Conservation (phyloP, 2,329 filamentous ascomycete genomes). For the Claviceps arundinis region DNA sequence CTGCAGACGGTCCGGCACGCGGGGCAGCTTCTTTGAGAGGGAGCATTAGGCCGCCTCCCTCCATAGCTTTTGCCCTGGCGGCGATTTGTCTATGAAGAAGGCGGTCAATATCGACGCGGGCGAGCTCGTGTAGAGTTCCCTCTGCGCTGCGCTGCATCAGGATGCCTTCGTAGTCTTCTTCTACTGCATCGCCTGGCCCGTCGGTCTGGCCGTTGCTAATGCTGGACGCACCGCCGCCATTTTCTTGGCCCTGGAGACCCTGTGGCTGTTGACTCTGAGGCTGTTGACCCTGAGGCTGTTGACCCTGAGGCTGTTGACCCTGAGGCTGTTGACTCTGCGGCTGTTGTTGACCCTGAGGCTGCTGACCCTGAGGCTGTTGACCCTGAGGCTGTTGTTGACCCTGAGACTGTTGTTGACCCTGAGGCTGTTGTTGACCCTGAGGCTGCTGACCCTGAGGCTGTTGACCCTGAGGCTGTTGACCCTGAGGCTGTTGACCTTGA, state of each 20-base stretch:
- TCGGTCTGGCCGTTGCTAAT: conserved; percentile 51
- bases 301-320: too few species aligned
- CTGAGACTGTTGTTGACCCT: conserved; percentile 8
- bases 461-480: conserved; percentile 8
- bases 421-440: not conserved
- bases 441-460: conserved; percentile 16
- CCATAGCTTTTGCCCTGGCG: conserved; percentile 52
- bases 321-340: too few species aligned
- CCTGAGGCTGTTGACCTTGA: too few species aligned
- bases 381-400: conserved; percentile 13
- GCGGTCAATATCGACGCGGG: conserved; percentile 50
- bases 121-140: conserved; percentile 42
- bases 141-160: conserved; percentile 42
- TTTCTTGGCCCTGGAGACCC: conserved; percentile 13
- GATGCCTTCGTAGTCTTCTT: conserved; percentile 44
- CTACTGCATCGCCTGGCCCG: conserved; percentile 46
- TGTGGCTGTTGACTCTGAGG: conserved; percentile 15
- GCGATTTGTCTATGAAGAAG: conserved; percentile 57
- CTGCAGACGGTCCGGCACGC: conserved; percentile 6
- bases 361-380: conserved; percentile 7
- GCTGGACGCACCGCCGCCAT: conserved; percentile 7
- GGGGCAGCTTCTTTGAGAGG: conserved; percentile 46
- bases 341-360: too few species aligned
- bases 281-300: conserved; percentile 10
- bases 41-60: conserved; percentile 65